phyloP scores from a whole-genome alignment of 1,284 basidiomycete genomes.

The Grifola frondosa region DNA sequence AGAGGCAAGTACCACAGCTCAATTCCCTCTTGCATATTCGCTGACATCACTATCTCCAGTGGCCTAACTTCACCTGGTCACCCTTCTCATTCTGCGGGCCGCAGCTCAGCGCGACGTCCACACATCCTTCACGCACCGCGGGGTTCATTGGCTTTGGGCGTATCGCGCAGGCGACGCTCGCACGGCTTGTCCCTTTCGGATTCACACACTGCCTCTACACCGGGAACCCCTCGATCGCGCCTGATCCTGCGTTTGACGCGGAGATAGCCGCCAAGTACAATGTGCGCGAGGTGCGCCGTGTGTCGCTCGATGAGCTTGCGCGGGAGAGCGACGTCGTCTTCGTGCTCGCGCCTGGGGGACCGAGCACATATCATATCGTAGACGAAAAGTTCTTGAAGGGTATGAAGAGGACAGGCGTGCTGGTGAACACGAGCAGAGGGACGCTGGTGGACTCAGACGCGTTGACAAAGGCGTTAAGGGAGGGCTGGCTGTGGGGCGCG shows the following conservation, averaged over 20 bases:
- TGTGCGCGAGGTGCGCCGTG: conserved; percentile 57
- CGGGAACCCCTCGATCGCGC: conserved; percentile 48
- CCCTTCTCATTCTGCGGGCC: conserved; percentile 83
- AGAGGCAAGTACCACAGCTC: conserved; percentile 42
- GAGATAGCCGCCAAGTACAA: conserved; percentile 46
- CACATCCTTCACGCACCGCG: conserved; percentile 61
- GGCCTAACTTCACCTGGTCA: conserved; percentile 71
- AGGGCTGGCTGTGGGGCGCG: conserved; percentile 85
- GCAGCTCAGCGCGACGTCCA: conserved; percentile 60
- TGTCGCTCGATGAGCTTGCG: conserved; percentile 69
- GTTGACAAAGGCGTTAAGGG: conserved; percentile 74
- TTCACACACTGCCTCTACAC: conserved; percentile 70
- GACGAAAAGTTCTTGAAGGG: conserved; percentile 67
- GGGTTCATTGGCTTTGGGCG: conserved; percentile 95
- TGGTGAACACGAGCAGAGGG: conserved; percentile 82
- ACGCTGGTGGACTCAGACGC: conserved; percentile 88
- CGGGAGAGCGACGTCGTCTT: conserved; percentile 78
- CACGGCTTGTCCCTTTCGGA: conserved; percentile 77
- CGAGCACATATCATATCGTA: conserved; percentile 72
- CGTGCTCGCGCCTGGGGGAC: conserved; percentile 80
- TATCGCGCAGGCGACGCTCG: conserved; percentile 80
- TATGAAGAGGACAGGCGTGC: conserved; percentile 83
- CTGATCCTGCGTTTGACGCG: conserved; percentile 50
- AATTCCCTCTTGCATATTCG: background rate
- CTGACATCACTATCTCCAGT: conserved; percentile 32